These are phyloP conservation scores for Mytilinidion resinicola DNA, from an alignment of 495 filamentous ascomycete species.

Conservation along the genomic window DNA sequence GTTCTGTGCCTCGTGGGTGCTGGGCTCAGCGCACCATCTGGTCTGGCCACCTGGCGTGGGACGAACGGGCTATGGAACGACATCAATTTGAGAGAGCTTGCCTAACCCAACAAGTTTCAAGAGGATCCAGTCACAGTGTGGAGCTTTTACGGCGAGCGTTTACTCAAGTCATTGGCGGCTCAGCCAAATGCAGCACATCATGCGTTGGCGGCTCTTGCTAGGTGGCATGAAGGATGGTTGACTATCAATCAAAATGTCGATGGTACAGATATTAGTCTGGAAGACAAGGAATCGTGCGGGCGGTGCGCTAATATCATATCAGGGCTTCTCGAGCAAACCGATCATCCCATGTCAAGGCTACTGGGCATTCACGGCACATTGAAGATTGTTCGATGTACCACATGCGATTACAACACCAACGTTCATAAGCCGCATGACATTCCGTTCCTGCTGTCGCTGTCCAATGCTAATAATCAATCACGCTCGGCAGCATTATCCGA, in stretches of 20 bases:
- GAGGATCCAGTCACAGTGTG: slow-evolving; percentile 4
- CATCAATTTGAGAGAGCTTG: background rate
- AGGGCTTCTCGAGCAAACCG: no score
- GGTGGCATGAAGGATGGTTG: slow-evolving; percentile 2
- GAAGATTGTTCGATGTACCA: no score
- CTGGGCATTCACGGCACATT: no score
- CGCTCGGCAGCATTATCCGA: no score
- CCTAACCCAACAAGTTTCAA: slow-evolving; percentile 1
- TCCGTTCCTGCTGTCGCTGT: no score
- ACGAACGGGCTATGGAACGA: slow-evolving; percentile 4
- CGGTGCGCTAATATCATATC: no score
- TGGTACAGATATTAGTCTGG: background rate
- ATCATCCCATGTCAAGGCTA: no score
- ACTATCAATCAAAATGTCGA: background rate
- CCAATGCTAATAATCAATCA: no score
- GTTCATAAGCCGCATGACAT: no score
- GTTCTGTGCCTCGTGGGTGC: slow-evolving; percentile 4
- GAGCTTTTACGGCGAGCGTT: slow-evolving; percentile 2
- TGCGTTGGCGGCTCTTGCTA: slow-evolving; percentile 5
- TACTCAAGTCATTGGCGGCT: slow-evolving; percentile 4
- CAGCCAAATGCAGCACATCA: slow-evolving; percentile 5
- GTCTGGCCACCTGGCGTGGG: slow-evolving; percentile 3
- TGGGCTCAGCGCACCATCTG: slow-evolving; percentile 4
- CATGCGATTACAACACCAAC: no score
- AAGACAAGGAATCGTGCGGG: no score